Base-by-base conservation (phyloP, 257 asterid species). In the Petunia secreta region DNA sequence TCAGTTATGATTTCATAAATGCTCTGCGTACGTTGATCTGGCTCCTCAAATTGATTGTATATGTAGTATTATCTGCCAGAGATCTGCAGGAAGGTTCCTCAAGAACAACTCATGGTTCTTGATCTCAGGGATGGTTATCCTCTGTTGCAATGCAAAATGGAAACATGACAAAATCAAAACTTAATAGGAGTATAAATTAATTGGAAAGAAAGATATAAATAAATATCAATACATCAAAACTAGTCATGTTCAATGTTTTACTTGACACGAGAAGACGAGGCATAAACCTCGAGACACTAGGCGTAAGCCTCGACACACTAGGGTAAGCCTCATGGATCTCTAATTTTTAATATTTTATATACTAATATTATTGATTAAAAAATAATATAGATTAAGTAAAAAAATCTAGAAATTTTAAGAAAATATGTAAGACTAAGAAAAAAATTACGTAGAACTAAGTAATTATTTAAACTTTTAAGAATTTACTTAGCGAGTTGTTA, bases 21-120 rank as follows among this genome's bases (percentile, higher is more conserved):
- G 64, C 90, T 89, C 92, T 96, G 99, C 90, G 86, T 86, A 0
- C 97, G 95, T 74, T 91, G 97, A 53, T 92, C 98, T 6, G 98
- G 93, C 82, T 90, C 98, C 86, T 94, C 94, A 57, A 91, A 93
- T 98, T 91, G 91, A 81, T 85, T 89, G 88, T 85, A 88, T 1
- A 25, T 25, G 53, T 37, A 80, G 44, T 75, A 82, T 74, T 88
- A 3, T 92, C 91, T 14, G 89, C 96, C 92, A 85, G 7, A 93
- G 92, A 60, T 96, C 99, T 6, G 91, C 75, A 1, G 99, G 98
- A 4, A 96, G 97, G 90, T 94, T 94, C 92, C 83, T 91, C 13
- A 87, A 92, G 83, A 96, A 96, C 99, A 98, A 96, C 11, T 89
- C 95, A 14, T 96, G 98, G 86, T 84, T 91, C 89, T 86, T 91